Evolutionary conservation across 331 rosid genomes (phyloP), one percentile per base, ranked within the genome.

Genomic region (Pyracantha coccinea): DNA sequence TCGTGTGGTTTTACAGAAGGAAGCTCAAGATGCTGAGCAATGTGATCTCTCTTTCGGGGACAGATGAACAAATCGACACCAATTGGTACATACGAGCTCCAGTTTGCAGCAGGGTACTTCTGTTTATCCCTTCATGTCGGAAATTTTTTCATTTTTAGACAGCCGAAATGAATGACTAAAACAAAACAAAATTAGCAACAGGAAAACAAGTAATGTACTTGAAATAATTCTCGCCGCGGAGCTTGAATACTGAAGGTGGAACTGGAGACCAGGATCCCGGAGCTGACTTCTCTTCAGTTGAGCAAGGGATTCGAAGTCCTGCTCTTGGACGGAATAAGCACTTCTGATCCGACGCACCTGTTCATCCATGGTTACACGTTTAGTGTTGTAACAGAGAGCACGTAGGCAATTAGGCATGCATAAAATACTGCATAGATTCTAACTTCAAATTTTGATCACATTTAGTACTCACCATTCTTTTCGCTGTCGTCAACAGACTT

Each of bases 11-110:
- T 75, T 50, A 85, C 68, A 69, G 50, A 76, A 59, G 99, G 99
- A 87, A 94, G 95, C 78, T 94, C 97, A 81, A 94, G 66, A 85
- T 87, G 79, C 87, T 83, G 91, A 78, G 99, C 93, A 83, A 94
- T 94, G 88, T 94, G 95, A 74, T 74, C 82, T 66, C 92, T 82
- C 89, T 94, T 94, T 80, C 55, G 72, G n/a, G 93, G 83, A 73
- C 89, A 79, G 70, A 71, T 65, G 80, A 90, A 94, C 79, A 94
- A 78, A 82, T 94, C 99, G n/a, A 87, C 91, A 33, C 99, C 96
- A 20, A 94, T 82, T 52, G 99, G 99, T 58, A 72, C 72, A 27
- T 94, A 94, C 14, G 99, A 84, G 57, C 93, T 82, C 67, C 2
- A 65, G 13, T 68, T 74, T 68, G 91, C 72, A 70, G 99, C 99